A percentile compares a stretch with the other conserved stretches of the same genome.
phyloP scores from a whole-genome alignment of 306 rosid genomes.

The Vigna hirtella region DNA sequence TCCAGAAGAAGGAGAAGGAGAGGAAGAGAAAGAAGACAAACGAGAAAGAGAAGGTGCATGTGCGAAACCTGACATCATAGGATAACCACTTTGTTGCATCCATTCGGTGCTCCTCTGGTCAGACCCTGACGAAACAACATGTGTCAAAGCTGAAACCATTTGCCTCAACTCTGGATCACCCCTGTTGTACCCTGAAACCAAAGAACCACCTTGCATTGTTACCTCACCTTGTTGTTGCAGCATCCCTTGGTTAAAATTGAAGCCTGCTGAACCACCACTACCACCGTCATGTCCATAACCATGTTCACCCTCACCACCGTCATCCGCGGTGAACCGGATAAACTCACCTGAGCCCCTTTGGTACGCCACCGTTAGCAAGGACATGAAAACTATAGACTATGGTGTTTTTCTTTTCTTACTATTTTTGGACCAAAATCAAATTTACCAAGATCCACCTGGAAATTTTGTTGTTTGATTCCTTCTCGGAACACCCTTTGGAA shows the following conservation, averaged over 20 bases:
- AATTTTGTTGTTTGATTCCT: background rate
- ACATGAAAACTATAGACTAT: slow-evolving; percentile 38
- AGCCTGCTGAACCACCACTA: background rate
- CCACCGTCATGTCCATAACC: background rate
- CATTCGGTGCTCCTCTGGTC: slow-evolving; percentile 44
- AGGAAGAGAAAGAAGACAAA: slow-evolving; percentile 45
- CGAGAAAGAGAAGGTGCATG: slow-evolving; percentile 48
- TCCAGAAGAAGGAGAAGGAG: slow-evolving; percentile 29
- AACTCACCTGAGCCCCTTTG: slow-evolving; percentile 50
- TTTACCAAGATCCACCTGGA: slow-evolving; percentile 5
- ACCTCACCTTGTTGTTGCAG: slow-evolving; percentile 26
- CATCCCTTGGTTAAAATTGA: slow-evolving; percentile 16
- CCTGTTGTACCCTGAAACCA: slow-evolving; percentile 42
- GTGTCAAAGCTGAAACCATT: slow-evolving; percentile 76
- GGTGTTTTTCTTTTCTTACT: background rate
- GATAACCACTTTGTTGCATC: slow-evolving; percentile 42
- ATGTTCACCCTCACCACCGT: background rate
- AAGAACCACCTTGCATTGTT: slow-evolving; percentile 42
- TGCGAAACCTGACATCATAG: slow-evolving; percentile 45
- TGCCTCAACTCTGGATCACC: slow-evolving; percentile 58
- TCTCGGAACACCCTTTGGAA: slow-evolving; percentile 40
- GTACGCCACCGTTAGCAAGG: slow-evolving; percentile 58
- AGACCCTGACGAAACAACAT: slow-evolving; percentile 70
- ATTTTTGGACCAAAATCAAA: background rate
- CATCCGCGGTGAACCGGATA: slow-evolving; percentile 25